Evolutionary conservation across 148 eudicot genomes (phyloP), one percentile per base, ranked within the genome.

Genomic region (Silene conica): DNA sequence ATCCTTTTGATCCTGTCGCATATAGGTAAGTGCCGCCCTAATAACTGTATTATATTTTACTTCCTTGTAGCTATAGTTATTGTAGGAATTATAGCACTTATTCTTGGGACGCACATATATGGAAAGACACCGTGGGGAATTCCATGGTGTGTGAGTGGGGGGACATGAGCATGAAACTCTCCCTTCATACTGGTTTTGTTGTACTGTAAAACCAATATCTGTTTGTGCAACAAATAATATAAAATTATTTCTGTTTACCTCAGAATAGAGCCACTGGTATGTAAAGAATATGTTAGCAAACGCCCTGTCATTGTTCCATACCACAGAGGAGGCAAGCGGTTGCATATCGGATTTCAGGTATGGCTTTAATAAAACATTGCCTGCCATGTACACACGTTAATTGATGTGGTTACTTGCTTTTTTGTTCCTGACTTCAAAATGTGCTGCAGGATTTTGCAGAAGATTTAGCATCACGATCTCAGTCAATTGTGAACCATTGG

Each of bases 1-100:
- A 95, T 84, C 99, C 99, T 74, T 95, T 87, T 85, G 99, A 95
- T 83, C 99, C 99, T 58, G 99, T 95, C 61, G 99, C 99, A 69
- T 95, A 95, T 86, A 86, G 99, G 99, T 90, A 75, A 76, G 68
- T 26, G 54, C 3, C 38, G 50, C 20, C 75, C 54, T 74, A 72
- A 10, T 69, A 54, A 19, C n/a, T 63, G 1, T 56, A 3, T 38
- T 3, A 41, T 65, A 6, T 22, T 65, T 4, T 63, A 23, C 19
- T 57, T 25, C 31, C 28, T 9, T 10, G 16, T 74, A 22, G 16
- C 71, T 55, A 56, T 74, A 31, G 63, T 57, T 19, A n/a, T 67
- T 67, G 72, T 56, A 63, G 28, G 57, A 45, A 31, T 20, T 45
- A 13, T 43, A 67, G 55, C 70, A 67, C 43, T 43, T n/a, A 67